Percentiles rank a stretch among this genome's conserved stretches.
These are phyloP conservation scores for Aristolochia contorta DNA, from an alignment of 164 flowering plant species.

Conservation along the genomic window DNA sequence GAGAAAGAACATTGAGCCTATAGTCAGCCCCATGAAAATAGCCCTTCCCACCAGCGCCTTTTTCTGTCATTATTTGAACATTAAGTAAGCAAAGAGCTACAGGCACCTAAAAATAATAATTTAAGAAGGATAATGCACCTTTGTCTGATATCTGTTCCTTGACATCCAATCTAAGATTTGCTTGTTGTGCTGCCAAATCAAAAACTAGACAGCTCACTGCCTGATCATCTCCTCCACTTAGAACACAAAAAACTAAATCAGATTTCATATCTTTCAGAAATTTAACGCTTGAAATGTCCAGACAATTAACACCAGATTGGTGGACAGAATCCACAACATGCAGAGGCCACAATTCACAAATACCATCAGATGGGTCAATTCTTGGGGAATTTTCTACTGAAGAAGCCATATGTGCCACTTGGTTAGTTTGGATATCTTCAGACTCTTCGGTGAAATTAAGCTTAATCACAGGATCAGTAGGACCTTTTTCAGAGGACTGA, in stretches of 20 bases:
- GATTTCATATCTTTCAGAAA: conserved; percentile 12
- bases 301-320: conserved; percentile 96
- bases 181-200: conserved; percentile 20
- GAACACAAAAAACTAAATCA: conserved; percentile 27
- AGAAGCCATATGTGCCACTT: neutral
- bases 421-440: conserved; percentile 10
- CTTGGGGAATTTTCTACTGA: neutral
- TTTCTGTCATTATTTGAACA: neutral
- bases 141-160: neutral
- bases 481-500: conserved; percentile 20
- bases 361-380: conserved; percentile 18
- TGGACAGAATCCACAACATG: conserved; percentile 52
- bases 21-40: conserved; percentile 13
- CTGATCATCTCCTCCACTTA: conserved; percentile 99
- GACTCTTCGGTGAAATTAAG: conserved; percentile 11
- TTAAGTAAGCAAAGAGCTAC: neutral
- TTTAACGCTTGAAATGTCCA: conserved; percentile 41
- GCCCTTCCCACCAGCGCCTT: conserved; percentile 2
- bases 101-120: neutral
- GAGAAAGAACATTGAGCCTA: conserved; percentile 31
- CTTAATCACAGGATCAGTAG: conserved; percentile 9
- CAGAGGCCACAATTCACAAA: conserved; percentile 40
- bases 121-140: neutral
- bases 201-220: conserved; percentile 51
- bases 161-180: conserved; percentile 3